Evolutionary conservation across 192 early-diverging fungal species (phyloP).

Genomic region (Chytriomyces sp.): DNA sequence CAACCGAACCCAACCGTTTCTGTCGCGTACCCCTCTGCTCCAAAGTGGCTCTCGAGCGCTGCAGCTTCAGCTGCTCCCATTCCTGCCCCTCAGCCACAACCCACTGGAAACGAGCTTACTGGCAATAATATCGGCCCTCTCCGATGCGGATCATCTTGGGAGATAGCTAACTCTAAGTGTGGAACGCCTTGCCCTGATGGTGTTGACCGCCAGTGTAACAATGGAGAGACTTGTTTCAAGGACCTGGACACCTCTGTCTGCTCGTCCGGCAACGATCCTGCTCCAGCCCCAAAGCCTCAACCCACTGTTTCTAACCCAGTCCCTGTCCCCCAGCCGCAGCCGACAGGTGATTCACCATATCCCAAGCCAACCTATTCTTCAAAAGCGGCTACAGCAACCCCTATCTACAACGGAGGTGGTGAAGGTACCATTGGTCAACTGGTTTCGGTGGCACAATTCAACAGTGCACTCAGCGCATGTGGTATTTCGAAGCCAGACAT

Average conservation of each 20-base stretch:
- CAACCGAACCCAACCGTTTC: not conserved
- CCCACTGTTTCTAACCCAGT: not conserved
- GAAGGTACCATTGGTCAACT: not conserved
- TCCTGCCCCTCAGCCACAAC: not conserved
- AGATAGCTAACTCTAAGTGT: not conserved
- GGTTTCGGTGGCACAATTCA: slow-evolving; percentile 4
- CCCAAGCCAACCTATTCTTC: too few species aligned
- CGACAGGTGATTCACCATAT: not conserved
- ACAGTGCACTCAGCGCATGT: slow-evolving; percentile 13
- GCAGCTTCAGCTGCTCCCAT: not conserved
- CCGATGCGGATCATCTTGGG: slow-evolving; percentile 2
- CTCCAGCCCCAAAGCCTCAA: slow-evolving; percentile 9
- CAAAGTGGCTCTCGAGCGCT: not conserved
- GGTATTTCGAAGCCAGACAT: slow-evolving; percentile 14
- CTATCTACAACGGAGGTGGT: too few species aligned
- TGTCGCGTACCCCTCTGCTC: not conserved
- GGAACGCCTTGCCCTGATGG: not conserved
- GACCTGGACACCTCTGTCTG: not conserved
- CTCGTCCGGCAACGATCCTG: not conserved
- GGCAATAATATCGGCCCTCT: not conserved
- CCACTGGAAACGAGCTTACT: not conserved
- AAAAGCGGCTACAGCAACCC: too few species aligned
- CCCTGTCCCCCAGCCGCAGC: not conserved
- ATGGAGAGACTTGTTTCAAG: not conserved
- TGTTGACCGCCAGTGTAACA: not conserved